Evolutionary conservation across 2,329 filamentous ascomycete species (phyloP).

Genomic region (Diaporthe citriasiana): DNA sequence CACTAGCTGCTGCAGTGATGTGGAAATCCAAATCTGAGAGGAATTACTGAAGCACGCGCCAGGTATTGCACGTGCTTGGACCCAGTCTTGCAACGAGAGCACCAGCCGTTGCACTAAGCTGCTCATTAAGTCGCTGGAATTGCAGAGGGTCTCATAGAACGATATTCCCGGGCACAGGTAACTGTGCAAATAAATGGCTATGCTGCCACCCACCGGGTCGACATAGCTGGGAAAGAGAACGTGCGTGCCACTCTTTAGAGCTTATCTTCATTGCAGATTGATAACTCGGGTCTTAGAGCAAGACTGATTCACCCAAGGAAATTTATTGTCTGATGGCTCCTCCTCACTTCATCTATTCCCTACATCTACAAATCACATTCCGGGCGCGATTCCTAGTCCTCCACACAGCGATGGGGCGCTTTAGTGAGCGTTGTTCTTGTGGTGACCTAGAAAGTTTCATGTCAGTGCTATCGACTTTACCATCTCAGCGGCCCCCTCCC

Average conservation of each 20-base stretch:
- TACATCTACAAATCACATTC: constrained; percentile 39
- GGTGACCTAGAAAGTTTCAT: constrained; percentile 78
- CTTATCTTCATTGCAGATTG: neutral
- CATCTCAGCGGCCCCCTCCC: neutral
- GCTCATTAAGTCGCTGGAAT: neutral
- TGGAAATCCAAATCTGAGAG: neutral
- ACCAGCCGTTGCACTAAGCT: neutral
- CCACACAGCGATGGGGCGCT: constrained; percentile 41
- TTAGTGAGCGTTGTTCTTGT: constrained; percentile 99
- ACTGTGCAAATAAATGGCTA: neutral
- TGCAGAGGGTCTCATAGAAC: neutral
- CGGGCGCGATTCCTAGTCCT: constrained; percentile 36
- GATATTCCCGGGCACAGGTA: too few relatives aligned
- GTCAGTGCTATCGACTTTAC: constrained; percentile 20
- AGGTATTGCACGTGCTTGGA: neutral
- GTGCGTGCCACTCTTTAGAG: neutral
- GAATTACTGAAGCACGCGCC: neutral
- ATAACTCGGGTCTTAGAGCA: neutral
- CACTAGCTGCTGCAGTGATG: neutral
- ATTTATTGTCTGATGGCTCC: constrained; percentile 26
- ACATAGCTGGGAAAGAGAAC: neutral
- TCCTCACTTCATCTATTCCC: constrained; percentile 39
- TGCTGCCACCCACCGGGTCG: neutral
- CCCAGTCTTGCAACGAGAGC: neutral
- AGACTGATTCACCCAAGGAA: constrained; percentile 28